Percentiles rank a stretch among this genome's conserved stretches.
Conservation (phyloP, 1,284 basidiomycete species). For the Mycena citricolor region DNA sequence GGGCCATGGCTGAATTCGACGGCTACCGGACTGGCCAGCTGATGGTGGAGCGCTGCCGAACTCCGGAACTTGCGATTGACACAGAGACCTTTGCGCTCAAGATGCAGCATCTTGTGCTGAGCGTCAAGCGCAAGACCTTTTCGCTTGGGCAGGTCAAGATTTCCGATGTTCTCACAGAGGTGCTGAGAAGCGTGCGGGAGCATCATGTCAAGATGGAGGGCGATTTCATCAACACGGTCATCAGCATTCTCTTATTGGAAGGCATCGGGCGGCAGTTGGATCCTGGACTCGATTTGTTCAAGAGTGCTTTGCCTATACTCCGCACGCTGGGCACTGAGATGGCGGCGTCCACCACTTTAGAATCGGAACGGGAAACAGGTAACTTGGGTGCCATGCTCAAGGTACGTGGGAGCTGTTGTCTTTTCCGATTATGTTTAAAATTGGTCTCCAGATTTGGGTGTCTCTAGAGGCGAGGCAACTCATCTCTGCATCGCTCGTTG, state of each 20-base stretch:
- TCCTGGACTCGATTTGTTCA: slow-evolving; percentile 90
- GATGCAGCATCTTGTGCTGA: slow-evolving; percentile 94
- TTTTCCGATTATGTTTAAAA: slow-evolving; percentile 6
- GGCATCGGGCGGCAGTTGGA: slow-evolving; percentile 96
- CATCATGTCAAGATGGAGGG: slow-evolving; percentile 99
- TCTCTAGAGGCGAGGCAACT: slow-evolving; percentile 88
- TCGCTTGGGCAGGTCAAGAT: slow-evolving; percentile 95
- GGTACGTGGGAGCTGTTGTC: slow-evolving; percentile 40
- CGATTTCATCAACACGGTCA: slow-evolving; percentile 98
- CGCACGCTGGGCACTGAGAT: slow-evolving; percentile 87
- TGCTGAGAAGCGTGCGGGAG: slow-evolving; percentile 82
- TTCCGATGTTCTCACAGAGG: slow-evolving; percentile 88
- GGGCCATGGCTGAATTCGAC: slow-evolving; percentile 94
- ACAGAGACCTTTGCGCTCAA: slow-evolving; percentile 94
- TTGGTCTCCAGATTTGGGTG: slow-evolving; percentile 71
- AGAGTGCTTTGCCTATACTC: slow-evolving; percentile 88
- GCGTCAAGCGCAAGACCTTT: slow-evolving; percentile 96
- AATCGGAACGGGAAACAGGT: slow-evolving; percentile 56
- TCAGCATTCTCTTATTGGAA: slow-evolving; percentile 91
- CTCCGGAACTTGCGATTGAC: slow-evolving; percentile 88
- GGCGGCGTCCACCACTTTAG: slow-evolving; percentile 74
- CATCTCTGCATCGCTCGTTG: slow-evolving; percentile 73
- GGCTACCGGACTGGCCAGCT: slow-evolving; percentile 92
- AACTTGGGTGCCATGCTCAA: slow-evolving; percentile 85
- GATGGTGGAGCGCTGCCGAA: slow-evolving; percentile 95